Evolutionary conservation across 164 flowering plant species (phyloP), one percentile per base, ranked within the genome.

Genomic region (Euptelea pleiosperma): DNA sequence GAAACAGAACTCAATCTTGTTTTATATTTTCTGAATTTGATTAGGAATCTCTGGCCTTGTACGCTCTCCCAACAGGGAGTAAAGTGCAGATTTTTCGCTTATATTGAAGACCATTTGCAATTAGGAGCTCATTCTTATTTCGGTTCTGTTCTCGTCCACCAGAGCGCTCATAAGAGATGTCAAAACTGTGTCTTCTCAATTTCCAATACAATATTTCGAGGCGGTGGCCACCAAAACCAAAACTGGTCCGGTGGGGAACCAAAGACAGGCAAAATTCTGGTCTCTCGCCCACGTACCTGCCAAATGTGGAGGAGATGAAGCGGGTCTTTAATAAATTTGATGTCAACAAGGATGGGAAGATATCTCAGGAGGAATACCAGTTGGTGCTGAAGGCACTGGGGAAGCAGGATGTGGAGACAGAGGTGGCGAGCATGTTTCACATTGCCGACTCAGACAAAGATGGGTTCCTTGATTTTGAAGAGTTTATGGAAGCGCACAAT

Each of bases 401-500:
- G 30, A 77, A 69, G 51, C 70, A 55, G 1, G 67, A 43, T 43
- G 44, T 45, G 18, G 50, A 60, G 2, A 61, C 24, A 0, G 95
- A 85, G 28, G 86, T 82, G 43, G 54, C 54, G 5, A 74, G 75
- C 74, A 81, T 77, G 31, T 86, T 89, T 50, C 47, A 71, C 50
- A 83, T 76, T 18, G 91, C 76, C 0, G 96, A 92, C 66, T 37
- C 68, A 48, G 76, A 87, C 41, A 80, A 87, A 6, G 93, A 92
- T 53, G 93, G 91, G n/a, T 89, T 77, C 63, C 82, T 93, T 15
- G 80, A 84, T 60, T 86, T 87, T 65, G 61, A 70, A 1, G 98
- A 89, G 84, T 84, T 87, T 58, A 72, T 83, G 75, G 86, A 84
- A 41, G 81, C 73, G 40, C 84, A 86, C 41, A 72, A 68, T 69